These are phyloP conservation scores for Edaphochlamys debaryana DNA, from an alignment of 139 green algal genomes.

Conservation along the genomic window DNA sequence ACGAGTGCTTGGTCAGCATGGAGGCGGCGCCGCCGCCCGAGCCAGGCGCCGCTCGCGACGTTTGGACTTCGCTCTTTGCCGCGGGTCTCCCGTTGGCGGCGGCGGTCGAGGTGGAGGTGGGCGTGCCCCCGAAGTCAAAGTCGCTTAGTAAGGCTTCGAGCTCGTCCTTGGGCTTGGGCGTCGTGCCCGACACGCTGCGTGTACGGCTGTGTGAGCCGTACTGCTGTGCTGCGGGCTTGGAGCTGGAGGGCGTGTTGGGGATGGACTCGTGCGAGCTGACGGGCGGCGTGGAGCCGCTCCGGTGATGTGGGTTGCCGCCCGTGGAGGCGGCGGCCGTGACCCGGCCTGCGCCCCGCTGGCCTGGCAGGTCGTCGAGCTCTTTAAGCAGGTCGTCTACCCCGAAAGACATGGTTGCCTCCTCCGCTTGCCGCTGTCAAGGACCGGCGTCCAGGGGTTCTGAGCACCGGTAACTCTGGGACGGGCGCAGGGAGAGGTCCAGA, in stretches of 20 bases:
- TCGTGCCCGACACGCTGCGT: background rate
- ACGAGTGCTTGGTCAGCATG: too few species aligned
- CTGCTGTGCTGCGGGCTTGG: background rate
- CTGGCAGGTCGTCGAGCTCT: constrained; percentile 50
- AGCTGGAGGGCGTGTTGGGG: background rate
- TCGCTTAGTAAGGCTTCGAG: constrained; percentile 20
- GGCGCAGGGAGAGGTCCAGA: too few species aligned
- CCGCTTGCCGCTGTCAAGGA: too few species aligned
- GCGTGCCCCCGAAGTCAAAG: constrained; percentile 33
- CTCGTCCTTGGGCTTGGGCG: background rate
- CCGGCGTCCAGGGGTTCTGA: too few species aligned
- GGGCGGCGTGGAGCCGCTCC: background rate
- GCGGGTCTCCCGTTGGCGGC: too few species aligned
- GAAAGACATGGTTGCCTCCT: constrained; percentile 29
- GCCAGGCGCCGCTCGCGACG: too few species aligned
- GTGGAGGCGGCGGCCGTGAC: too few species aligned
- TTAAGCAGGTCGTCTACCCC: constrained; percentile 47
- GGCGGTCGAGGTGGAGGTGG: too few species aligned
- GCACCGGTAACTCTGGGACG: too few species aligned
- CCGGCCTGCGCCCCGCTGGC: too few species aligned
- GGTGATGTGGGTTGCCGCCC: background rate
- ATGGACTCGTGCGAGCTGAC: background rate
- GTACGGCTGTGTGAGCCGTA: background rate
- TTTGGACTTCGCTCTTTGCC: too few species aligned
- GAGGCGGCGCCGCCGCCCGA: too few species aligned